Evolutionary conservation across 2,329 filamentous ascomycete genomes (phyloP).

Genomic region (Malbranchea cinnamomea): DNA sequence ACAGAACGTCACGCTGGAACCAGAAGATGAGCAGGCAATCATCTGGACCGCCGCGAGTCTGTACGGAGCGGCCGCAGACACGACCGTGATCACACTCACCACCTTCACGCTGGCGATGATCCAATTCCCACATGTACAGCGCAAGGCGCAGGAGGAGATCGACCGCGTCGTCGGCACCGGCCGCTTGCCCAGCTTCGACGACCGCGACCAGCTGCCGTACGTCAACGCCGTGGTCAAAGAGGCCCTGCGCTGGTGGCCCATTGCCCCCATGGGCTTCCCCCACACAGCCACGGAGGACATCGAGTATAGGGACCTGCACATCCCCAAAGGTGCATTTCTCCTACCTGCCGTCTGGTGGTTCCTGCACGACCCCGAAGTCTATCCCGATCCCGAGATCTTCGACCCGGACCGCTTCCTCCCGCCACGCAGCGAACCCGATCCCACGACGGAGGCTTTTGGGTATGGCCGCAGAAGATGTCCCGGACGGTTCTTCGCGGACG

Average conservation of each 20-base stretch:
- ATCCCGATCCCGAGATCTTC: constrained; percentile 25
- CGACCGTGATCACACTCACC: constrained; percentile 7
- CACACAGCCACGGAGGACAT: constrained; percentile 17
- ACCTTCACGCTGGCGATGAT: constrained; percentile 38
- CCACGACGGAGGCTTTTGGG: constrained; percentile 20
- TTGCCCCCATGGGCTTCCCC: constrained; percentile 19
- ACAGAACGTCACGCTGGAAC: constrained; percentile 1
- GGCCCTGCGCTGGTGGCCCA: constrained; percentile 21
- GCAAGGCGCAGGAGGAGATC: constrained; percentile 34
- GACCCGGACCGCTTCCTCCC: constrained; percentile 30
- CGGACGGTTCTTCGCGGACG: constrained; percentile 28
- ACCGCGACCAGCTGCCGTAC: constrained; percentile 23
- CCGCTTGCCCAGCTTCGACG: constrained; percentile 22
- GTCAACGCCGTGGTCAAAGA: constrained; percentile 27
- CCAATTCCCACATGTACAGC: constrained; percentile 36
- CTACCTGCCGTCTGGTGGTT: constrained; percentile 27
- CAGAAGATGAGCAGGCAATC: constrained; percentile 4
- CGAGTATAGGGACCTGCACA: constrained; percentile 13
- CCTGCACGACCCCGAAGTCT: constrained; percentile 24
- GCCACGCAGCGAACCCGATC: constrained; percentile 21
- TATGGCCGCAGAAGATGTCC: constrained; percentile 31
- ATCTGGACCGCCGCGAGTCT: constrained; percentile 6
- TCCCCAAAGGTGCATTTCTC: constrained; percentile 23
- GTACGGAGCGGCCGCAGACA: constrained; percentile 5
- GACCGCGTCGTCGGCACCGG: constrained; percentile 23